Conservation (phyloP, 768 basidiomycete species). For the Suillus variegatus region DNA sequence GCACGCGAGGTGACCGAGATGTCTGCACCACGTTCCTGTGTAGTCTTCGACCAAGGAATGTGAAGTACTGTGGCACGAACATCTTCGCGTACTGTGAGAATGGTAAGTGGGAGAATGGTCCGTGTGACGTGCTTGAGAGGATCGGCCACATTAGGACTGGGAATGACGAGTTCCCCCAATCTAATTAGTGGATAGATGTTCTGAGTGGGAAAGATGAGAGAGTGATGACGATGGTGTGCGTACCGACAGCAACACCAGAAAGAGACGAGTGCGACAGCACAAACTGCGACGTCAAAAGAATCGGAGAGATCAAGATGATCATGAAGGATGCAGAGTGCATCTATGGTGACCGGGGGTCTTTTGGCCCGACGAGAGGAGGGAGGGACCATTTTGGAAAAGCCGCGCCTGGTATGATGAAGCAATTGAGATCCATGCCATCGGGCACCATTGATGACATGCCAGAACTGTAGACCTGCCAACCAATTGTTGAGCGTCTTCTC, state of each 20-base stretch:
- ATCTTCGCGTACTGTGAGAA: too few relatives aligned
- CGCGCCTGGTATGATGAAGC: not conserved
- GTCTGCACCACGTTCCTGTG: too few relatives aligned
- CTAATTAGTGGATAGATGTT: too few relatives aligned
- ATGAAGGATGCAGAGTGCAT: slow-evolving; percentile 31
- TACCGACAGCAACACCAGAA: slow-evolving; percentile 35
- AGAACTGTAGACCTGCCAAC: slow-evolving; percentile 36
- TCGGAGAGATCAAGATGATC: slow-evolving; percentile 16
- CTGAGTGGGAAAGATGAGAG: too few relatives aligned
- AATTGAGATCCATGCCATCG: not conserved
- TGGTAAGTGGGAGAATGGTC: too few relatives aligned
- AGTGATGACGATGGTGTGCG: too few relatives aligned
- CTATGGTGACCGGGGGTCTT: slow-evolving; percentile 35
- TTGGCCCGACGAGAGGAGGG: slow-evolving; percentile 15
- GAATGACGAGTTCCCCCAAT: too few relatives aligned
- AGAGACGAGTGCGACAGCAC: slow-evolving; percentile 32
- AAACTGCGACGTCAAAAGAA: slow-evolving; percentile 21
- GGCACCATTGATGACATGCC: slow-evolving; percentile 28
- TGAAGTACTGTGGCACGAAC: too few relatives aligned
- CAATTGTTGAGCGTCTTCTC: slow-evolving; percentile 32
- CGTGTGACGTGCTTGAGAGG: too few relatives aligned
- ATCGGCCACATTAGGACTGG: too few relatives aligned
- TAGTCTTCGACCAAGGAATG: too few relatives aligned
- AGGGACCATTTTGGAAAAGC: slow-evolving; percentile 22
- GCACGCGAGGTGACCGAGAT: too few relatives aligned